Evolutionary conservation across 805 yeast genomes (phyloP), one percentile per base, ranked within the genome.

Genomic region (Saccharomycopsis oosterbeekiorum): DNA sequence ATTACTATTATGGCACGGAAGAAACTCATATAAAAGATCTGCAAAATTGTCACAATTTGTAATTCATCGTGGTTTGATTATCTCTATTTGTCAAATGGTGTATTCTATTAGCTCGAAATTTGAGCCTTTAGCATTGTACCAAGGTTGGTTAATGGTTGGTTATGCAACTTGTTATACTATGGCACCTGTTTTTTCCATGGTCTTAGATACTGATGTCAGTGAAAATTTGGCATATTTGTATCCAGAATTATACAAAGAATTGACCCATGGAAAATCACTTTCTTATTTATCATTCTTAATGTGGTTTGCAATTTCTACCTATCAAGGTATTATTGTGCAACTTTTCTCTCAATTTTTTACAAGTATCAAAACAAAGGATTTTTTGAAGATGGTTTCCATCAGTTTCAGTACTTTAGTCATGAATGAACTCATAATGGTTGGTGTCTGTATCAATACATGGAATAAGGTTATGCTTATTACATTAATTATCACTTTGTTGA

Each of bases 111-210:
- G 90, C 53, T 89, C 97, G 0, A 74, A 81, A 2, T 94, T 90
- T 71, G 98, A 92, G 72, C 99, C 99, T 1, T 77, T 94, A 64
- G 98, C 98, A 0, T 77, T 94, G 59, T 90, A 88, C 70, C 93
- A 94, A 71, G 99, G 99, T 1, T 93, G 96, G 86, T 78, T 94
- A 56, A 91, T 94, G 97, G 99, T 94, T 54, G 99, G 99, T 1
- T 94, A 94, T 73, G 96, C 98, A 1, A 94, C 99, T 0, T 80
- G 90, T 59, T 94, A 94, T 73, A 94, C 99, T 0, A 94, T 94
- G 99, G 91, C 93, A 61, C 99, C 99, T 0, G 98, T 94, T 1
- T 94, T 94, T 68, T 89, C 97, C 0, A 75, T 94, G 66, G 97
- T 96, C 0, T 79, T 90, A 56, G 98, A 94, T 71, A 84, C 85